Conservation (phyloP, 2,329 filamentous ascomycete species). For the Plectosphaerella cucumerina region DNA sequence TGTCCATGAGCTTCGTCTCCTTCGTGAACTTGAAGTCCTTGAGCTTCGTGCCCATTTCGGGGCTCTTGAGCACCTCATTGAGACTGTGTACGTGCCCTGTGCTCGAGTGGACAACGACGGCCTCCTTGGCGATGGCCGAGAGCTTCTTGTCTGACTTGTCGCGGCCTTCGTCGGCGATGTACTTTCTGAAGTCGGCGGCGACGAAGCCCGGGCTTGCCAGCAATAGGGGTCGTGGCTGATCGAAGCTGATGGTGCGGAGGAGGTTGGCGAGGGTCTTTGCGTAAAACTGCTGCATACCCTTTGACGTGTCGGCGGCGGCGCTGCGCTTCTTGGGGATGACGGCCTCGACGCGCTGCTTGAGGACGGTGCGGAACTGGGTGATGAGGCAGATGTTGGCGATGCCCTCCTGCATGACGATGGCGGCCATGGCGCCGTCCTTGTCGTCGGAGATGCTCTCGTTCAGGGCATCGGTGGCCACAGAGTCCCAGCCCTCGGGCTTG, state of each 20-base stretch:
- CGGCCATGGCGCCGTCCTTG: constrained; percentile 76
- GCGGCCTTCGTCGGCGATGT: constrained; percentile 58
- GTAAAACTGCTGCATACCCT: constrained; percentile 75
- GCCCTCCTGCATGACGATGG: constrained; percentile 91
- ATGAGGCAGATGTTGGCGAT: constrained; percentile 79
- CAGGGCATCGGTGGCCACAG: constrained; percentile 74
- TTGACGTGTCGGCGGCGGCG: constrained; percentile 60
- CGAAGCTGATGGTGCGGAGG: constrained; percentile 72
- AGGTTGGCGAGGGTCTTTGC: constrained; percentile 72
- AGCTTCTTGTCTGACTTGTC: constrained; percentile 65
- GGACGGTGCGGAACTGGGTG: constrained; percentile 72
- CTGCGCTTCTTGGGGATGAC: constrained; percentile 64
- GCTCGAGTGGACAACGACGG: constrained; percentile 75
- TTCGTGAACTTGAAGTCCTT: constrained; percentile 83
- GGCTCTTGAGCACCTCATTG: constrained; percentile 79
- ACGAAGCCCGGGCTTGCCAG: constrained; percentile 88
- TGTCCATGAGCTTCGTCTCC: constrained; percentile 81
- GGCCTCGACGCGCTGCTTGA: constrained; percentile 66
- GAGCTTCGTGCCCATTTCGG: constrained; percentile 71
- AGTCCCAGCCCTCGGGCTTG: constrained; percentile 81
- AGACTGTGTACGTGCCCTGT: constrained; percentile 84
- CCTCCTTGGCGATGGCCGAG: constrained; percentile 54
- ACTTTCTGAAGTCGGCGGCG: constrained; percentile 74
- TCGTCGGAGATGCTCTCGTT: constrained; percentile 75
- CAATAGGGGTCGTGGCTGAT: constrained; percentile 65